Percentiles rank a stretch among this genome's conserved stretches.
Evolutionary conservation across 108 stramenopile genomes (phyloP).

Genomic region (Nannochloropsis oceanica): DNA sequence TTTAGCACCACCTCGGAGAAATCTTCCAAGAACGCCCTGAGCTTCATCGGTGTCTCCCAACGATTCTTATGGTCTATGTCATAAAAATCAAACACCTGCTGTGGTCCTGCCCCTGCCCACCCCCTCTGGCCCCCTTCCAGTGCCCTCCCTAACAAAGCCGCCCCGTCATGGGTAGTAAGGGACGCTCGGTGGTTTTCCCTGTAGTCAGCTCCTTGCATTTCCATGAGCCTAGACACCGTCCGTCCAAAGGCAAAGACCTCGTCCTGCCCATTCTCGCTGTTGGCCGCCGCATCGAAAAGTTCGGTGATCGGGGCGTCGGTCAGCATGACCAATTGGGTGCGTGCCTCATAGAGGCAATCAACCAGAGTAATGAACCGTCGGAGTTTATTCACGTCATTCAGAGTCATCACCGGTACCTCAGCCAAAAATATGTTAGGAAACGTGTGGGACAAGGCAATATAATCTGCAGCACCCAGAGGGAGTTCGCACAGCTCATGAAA

Average conservation of each 20-base stretch:
- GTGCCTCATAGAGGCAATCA: slow-evolving; percentile 85
- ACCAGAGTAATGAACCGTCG: slow-evolving; percentile 92
- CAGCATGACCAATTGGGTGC: slow-evolving; percentile 25
- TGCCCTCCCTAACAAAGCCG: background rate
- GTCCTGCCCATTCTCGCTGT: slow-evolving; percentile 42
- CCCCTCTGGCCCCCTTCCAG: background rate
- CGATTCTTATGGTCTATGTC: background rate
- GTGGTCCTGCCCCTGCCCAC: background rate
- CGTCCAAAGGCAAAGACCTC: slow-evolving; percentile 91
- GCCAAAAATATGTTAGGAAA: slow-evolving; percentile 64
- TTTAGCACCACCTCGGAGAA: background rate
- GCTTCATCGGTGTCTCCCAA: background rate
- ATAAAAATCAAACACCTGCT: background rate
- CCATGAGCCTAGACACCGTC: slow-evolving; percentile 64
- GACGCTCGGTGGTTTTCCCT: background rate
- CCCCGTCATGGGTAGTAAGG: background rate
- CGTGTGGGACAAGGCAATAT: slow-evolving; percentile 60
- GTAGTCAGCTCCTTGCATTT: slow-evolving; percentile 70
- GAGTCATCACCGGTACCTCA: slow-evolving; percentile 56
- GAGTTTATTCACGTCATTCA: slow-evolving; percentile 64
- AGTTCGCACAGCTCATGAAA: slow-evolving; percentile 78
- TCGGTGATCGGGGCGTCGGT: background rate
- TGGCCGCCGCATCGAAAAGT: slow-evolving; percentile 9
- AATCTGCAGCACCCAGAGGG: slow-evolving; percentile 76
- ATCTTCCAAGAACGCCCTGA: background rate